Evolutionary conservation across 306 rosid genomes (phyloP).

Genomic region (Acmispon strigosus): DNA sequence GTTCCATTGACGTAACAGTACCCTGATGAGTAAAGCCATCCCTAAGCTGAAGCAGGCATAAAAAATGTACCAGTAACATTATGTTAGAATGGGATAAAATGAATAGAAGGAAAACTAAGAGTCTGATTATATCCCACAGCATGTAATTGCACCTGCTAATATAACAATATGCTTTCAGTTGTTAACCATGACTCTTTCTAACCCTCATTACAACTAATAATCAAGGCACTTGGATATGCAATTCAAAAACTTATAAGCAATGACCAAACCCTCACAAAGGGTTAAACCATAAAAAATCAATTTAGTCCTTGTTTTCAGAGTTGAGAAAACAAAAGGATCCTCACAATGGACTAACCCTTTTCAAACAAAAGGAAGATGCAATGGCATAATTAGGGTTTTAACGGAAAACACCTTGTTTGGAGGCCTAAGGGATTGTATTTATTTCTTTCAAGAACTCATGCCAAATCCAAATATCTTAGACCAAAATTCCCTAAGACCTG

Average conservation of each 20-base stretch:
- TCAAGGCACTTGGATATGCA: background rate
- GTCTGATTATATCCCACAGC: slow-evolving; percentile 5
- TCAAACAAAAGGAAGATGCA: background rate
- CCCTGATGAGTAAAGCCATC: slow-evolving; percentile 91
- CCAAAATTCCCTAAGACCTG: background rate
- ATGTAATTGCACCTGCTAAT: background rate
- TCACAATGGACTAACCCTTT: background rate
- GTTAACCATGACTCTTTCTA: background rate
- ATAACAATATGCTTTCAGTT: background rate
- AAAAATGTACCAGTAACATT: slow-evolving; percentile 13
- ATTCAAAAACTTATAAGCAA: slow-evolving; percentile 7
- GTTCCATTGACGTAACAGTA: slow-evolving; percentile 94
- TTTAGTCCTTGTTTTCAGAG: background rate
- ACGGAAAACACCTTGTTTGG: background rate
- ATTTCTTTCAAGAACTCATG: background rate
- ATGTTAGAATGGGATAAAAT: background rate
- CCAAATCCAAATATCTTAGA: background rate
- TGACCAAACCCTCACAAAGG: background rate
- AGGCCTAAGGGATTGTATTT: background rate
- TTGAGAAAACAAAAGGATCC: background rate
- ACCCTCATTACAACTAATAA: background rate
- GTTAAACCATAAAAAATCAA: background rate
- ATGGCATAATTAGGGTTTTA: background rate
- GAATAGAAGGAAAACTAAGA: background rate
- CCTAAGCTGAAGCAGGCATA: slow-evolving; percentile 53